phyloP scores from a whole-genome alignment of 495 filamentous ascomycete genomes.

The Neohortaea acidophila region DNA sequence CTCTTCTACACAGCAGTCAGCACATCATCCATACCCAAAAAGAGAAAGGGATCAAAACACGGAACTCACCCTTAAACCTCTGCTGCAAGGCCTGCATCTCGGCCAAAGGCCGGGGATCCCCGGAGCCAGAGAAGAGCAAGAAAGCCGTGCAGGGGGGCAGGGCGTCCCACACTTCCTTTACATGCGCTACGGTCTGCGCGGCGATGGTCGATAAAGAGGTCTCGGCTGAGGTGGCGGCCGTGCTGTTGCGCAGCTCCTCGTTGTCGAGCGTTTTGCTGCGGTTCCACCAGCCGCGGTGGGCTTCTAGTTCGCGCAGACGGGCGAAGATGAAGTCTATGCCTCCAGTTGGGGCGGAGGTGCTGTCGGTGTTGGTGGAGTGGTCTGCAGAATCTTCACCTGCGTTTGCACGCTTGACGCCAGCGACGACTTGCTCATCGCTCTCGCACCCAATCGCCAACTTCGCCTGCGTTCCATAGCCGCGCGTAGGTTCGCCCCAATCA shows the following conservation, averaged over 20 bases:
- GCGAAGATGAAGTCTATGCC: conserved; percentile 85
- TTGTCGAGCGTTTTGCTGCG: conserved; percentile 22
- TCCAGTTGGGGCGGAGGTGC: conserved; percentile 43
- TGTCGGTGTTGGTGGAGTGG: too few species aligned
- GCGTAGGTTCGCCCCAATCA: conserved; percentile 72
- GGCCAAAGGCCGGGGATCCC: conserved; percentile 67
- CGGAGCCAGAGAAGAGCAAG: conserved; percentile 76
- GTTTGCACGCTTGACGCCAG: conserved; percentile 46
- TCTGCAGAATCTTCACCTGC: conserved; percentile 45
- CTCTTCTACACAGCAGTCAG: too few species aligned
- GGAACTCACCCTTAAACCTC: conserved; percentile 52
- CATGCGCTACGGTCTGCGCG: conserved; percentile 36
- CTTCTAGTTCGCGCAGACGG: conserved; percentile 71
- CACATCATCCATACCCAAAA: too few species aligned
- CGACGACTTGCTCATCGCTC: conserved; percentile 58
- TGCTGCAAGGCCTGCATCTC: conserved; percentile 58
- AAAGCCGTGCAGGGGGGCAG: conserved; percentile 75
- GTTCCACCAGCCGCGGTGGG: conserved; percentile 70
- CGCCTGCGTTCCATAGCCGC: conserved; percentile 57
- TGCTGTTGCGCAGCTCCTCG: conserved; percentile 20
- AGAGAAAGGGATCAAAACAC: too few species aligned
- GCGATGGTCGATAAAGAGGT: conserved; percentile 32
- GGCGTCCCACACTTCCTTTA: conserved; percentile 54
- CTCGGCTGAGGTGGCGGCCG: conserved; percentile 5
- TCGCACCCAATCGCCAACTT: conserved; percentile 55